phyloP scores from a whole-genome alignment of 257 asterid species.

The Mentha longifolia region DNA sequence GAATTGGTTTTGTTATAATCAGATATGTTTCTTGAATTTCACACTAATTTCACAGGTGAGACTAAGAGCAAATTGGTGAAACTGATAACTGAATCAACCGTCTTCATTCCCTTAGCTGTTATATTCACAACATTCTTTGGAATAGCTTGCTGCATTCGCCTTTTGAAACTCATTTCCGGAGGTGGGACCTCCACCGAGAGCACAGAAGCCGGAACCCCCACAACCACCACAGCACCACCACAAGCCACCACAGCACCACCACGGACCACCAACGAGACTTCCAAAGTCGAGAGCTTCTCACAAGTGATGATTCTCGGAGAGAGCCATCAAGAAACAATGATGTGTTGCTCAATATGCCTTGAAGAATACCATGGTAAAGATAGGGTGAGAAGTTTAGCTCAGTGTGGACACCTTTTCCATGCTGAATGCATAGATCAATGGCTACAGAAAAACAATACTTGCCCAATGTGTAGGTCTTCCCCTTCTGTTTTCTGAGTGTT shows the following conservation, averaged over 20 bases:
- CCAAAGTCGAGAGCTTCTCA: slow-evolving; percentile 30
- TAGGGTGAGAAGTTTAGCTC: slow-evolving; percentile 24
- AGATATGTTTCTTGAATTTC: slow-evolving; percentile 1
- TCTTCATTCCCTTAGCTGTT: slow-evolving; percentile 32
- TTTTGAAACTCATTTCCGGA: slow-evolving; percentile 5
- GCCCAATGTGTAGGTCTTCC: slow-evolving; percentile 42
- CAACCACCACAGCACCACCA: slow-evolving; percentile 12
- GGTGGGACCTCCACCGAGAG: neutral
- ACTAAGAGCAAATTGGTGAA: slow-evolving; percentile 33
- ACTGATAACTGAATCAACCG: slow-evolving; percentile 28
- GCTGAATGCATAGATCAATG: slow-evolving; percentile 44
- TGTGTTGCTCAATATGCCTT: slow-evolving; percentile 44
- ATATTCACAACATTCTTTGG: slow-evolving; percentile 31
- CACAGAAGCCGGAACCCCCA: neutral
- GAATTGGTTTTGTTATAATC: neutral
- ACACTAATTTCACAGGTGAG: slow-evolving; percentile 24
- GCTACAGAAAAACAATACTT: slow-evolving; percentile 34
- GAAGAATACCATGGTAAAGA: slow-evolving; percentile 39
- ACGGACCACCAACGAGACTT: slow-evolving; percentile 18
- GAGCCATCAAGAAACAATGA: slow-evolving; percentile 24
- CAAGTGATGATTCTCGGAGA: slow-evolving; percentile 27
- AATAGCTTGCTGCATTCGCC: slow-evolving; percentile 29
- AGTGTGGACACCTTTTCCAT: slow-evolving; percentile 46
- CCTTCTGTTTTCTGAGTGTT: slow-evolving; percentile 21
- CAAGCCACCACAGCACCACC: slow-evolving; percentile 11